A percentile compares a stretch with the other conserved stretches of the same genome.
Conservation (phyloP, 129 eudicot genomes). For the Pseudognaphalium luteoalbum region DNA sequence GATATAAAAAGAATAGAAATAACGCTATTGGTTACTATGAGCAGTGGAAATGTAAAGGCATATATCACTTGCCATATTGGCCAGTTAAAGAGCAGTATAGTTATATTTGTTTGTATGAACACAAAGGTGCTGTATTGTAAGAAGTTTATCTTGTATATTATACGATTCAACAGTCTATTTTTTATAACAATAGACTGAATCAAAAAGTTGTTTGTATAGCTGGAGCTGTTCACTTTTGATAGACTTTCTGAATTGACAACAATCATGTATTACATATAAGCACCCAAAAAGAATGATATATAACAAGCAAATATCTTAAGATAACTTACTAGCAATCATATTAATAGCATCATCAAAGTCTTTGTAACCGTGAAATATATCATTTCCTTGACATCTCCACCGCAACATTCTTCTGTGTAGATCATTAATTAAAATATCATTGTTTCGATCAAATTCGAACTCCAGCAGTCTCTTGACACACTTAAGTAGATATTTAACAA, state of each 20-base stretch:
- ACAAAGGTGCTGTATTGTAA: constrained; percentile 27
- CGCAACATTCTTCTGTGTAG: constrained; percentile 43
- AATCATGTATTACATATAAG: constrained; percentile 5
- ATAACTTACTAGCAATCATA: constrained; percentile 37
- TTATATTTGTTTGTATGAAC: constrained; percentile 26
- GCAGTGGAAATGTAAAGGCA: constrained; percentile 44
- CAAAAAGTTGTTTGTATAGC: constrained; percentile 10
- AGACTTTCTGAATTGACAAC: background rate
- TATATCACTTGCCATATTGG: constrained; percentile 33
- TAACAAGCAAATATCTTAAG: constrained; percentile 7
- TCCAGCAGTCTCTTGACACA: constrained; percentile 55
- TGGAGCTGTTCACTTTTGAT: constrained; percentile 1
- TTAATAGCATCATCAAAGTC: constrained; percentile 46
- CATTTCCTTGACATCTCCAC: constrained; percentile 65
- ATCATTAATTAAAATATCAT: constrained; percentile 39
- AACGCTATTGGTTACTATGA: constrained; percentile 33
- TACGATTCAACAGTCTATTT: constrained; percentile 13
- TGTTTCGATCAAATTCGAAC: constrained; percentile 31
- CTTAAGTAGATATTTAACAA: constrained; percentile 48
- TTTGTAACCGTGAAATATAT: constrained; percentile 44
- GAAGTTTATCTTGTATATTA: constrained; percentile 16
- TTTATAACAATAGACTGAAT: constrained; percentile 4
- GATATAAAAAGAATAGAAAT: constrained; percentile 24
- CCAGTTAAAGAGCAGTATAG: constrained; percentile 26
- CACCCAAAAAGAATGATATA: constrained; percentile 11